Base-by-base conservation (phyloP, 805 yeast genomes). In the Candida qinlingensis region DNA sequence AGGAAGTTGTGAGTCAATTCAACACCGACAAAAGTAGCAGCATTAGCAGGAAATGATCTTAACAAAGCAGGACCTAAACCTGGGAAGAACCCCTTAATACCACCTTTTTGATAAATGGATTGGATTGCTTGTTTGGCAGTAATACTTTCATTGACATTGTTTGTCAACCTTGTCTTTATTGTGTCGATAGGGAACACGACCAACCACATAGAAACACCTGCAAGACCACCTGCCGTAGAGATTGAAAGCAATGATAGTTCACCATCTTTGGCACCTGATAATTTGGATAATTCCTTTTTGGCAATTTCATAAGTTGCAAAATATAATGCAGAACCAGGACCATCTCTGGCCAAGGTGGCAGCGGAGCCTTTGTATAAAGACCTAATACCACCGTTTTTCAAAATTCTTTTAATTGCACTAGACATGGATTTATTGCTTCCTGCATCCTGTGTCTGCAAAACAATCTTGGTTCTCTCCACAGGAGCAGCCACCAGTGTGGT, bases 401-500 rank as follows among this genome's bases (percentile, higher is more conserved):
- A 80, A 59, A 92, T 77, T 59, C 80, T 79, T 53, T 71, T 73
- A 33, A 90, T 82, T 12, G 87, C 81, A 1, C 79, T 72, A 6
- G 53, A 11, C 76, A 76, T 77, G n/a, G 78, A 66, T 41, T 63
- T 64, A 12, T 59, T 54, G 27, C 64, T 71, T 31, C 64, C 61
- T 19, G 70, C 67, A 41, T 71, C 71, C 61, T 85, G 85, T 9
- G 88, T 76, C 68, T 92, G 99, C 76, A 92, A 75, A 63, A 92
- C 87, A 45, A 94, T 97, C 75, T 92, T 92, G 62, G 91, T 85
- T 57, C 99, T 79, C 70, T 92, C 99, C 58, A 94, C 90, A 2
- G 99, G 99, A 0, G 97, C 97, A n/a, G 97, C 96, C 19, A 92
- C 87, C 45, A 87, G 77, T 1, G 98, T 94, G 7, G 96, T 92